Conservation (phyloP, 805 yeast species). For the Wickerhamiella sergipiensis region DNA sequence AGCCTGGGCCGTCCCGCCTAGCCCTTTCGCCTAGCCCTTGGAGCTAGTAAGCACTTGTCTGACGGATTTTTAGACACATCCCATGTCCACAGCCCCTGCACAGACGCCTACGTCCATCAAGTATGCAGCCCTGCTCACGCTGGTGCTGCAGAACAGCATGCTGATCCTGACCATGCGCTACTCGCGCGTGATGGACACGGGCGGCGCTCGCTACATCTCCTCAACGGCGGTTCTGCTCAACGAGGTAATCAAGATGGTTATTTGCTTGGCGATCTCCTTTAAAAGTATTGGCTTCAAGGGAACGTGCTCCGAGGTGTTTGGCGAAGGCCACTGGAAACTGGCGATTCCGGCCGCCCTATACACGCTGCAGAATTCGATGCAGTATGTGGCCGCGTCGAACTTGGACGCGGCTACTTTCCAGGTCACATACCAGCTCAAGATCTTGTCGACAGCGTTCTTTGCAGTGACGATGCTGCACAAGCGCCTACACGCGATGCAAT, state of each 20-base stretch:
- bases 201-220: conserved; percentile 23
- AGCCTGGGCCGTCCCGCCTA: no score
- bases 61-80: not conserved
- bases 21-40: no score
- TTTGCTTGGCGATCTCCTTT: conserved; percentile 21
- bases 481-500: conserved; percentile 22
- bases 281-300: conserved; percentile 16
- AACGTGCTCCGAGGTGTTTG: conserved; percentile 22
- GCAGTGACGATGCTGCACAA: conserved; percentile 28
- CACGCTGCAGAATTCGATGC: conserved; percentile 29
- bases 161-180: conserved; percentile 30
- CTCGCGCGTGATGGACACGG: conserved; percentile 28
- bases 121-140: conserved; percentile 25
- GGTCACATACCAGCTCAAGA: conserved; percentile 32
- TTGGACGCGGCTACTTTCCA: conserved; percentile 32
- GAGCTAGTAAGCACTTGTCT: not conserved
- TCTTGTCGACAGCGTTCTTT: conserved; percentile 30
- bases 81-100: not conserved
- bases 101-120: conserved; percentile 13
- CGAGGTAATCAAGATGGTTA: conserved; percentile 26
- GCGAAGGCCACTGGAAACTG: conserved; percentile 28
- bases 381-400: conserved; percentile 30
- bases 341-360: conserved; percentile 30
- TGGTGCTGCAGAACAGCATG: conserved; percentile 29
- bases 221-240: conserved; percentile 30